phyloP scores from a whole-genome alignment of 805 yeast species.

The Yueomyces sp. region DNA sequence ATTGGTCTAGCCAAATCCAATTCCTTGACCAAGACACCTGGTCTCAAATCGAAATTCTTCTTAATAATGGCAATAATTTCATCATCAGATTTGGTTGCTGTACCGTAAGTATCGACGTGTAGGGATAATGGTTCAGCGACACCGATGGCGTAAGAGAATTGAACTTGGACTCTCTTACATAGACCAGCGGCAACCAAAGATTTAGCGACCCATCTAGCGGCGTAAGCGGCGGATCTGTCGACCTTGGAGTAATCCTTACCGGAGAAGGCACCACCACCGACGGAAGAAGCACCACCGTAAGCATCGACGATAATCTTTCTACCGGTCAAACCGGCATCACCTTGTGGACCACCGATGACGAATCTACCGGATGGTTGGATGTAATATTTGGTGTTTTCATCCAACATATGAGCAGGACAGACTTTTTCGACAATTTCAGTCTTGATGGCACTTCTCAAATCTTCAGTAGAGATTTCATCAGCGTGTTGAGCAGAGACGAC shows the following conservation, averaged over 20 bases:
- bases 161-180: conserved; percentile 95
- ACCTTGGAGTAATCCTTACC: conserved; percentile 99
- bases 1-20: conserved; percentile 98
- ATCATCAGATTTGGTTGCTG: conserved; percentile 77
- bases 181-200: conserved; percentile 89
- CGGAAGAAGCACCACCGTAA: conserved; percentile 99
- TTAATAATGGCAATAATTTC: conserved; percentile 85
- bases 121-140: conserved; percentile 98
- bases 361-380: conserved; percentile 99
- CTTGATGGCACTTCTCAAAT: conserved; percentile 65
- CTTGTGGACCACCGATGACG: conserved; percentile 99
- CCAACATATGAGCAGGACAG: conserved; percentile 79
- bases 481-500: conserved; percentile 98
- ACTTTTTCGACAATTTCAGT: conserved; percentile 83
- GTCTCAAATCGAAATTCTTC: conserved; percentile 96
- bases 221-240: conserved; percentile 99
- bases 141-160: conserved; percentile 99
- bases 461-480: conserved; percentile 88
- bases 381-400: conserved; percentile 92
- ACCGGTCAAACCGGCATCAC: conserved; percentile 99
- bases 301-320: conserved; percentile 99
- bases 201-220: conserved; percentile 99
- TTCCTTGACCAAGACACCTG: conserved; percentile 96
- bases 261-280: conserved; percentile 99
- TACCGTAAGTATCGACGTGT: conserved; percentile 96